Evolutionary conservation across 73 alveolate genomes (phyloP), one percentile per base, ranked within the genome.

Genomic region (Breviolum minutum): DNA sequence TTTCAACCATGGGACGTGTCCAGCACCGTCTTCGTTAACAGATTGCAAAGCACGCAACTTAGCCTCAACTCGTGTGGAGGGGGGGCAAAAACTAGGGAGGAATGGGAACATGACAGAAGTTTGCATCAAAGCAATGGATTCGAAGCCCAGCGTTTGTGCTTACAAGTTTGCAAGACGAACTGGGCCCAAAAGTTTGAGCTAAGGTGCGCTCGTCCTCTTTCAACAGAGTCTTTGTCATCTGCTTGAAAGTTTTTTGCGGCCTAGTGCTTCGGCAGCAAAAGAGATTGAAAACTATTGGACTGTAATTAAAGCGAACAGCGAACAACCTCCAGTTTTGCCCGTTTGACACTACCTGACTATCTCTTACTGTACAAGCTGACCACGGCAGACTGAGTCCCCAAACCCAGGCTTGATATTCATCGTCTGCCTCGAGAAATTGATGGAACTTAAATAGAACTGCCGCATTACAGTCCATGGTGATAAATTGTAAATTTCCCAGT

Each of bases 21-120:
- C 32, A 90, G 87, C 74, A 71, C 96, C 16, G 96, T 90, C 96
- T 90, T 90, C 20, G 96, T 90, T 40, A 90, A 76, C 32, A 90
- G 87, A 64, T 90, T 90, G 87, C 96, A 90, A 8, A 90, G 87
- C 20, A 90, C 96, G 29, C 96, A 90, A 26, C 96, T 71, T 48
- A 90, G 76, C 96, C 96, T 90, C 74, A 71, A 63, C 48, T 40
- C 54, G 54, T 40, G 54, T 40, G 54, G 5, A 40, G 54, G 54
- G 54, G 54, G 17, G 30, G 32, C 63, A 16, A 27, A 24, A n/a
- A 29, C 90, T 20, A 81, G 66, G 63, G 30, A 16, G 8, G 69
- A 19, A 24, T 32, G 66, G 71, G 69, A 11, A 7, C 66, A 30
- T 66, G 3, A 30, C 22, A 77, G 62, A 79, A 16, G 64, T 10